Evolutionary conservation across 805 yeast species (phyloP).

Genomic region (Metschnikowia baotianmanensis): DNA sequence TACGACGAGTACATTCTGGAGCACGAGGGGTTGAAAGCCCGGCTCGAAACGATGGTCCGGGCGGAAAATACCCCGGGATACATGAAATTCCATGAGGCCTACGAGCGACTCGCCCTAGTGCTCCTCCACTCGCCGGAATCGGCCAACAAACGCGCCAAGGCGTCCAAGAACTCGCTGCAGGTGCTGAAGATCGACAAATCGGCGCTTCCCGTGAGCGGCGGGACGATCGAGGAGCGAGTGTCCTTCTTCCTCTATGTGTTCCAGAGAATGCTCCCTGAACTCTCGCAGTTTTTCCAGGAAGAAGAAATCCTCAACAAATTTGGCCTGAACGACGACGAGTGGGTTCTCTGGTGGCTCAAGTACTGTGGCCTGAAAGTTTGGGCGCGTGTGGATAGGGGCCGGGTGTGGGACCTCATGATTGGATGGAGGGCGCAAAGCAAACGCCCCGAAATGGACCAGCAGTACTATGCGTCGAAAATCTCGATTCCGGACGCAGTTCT

Average conservation of each 20-base stretch:
- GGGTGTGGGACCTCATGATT: conserved; percentile 83
- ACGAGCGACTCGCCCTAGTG: conserved; percentile 73
- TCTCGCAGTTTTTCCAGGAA: conserved; percentile 71
- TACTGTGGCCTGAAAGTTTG: conserved; percentile 86
- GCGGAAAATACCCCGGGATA: conserved; percentile 26
- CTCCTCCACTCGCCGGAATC: conserved; percentile 70
- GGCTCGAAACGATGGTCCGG: conserved; percentile 24
- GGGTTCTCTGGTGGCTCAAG: conserved; percentile 95
- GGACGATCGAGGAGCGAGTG: conserved; percentile 62
- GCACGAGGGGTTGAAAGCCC: conserved; percentile 25
- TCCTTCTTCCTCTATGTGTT: conserved; percentile 65
- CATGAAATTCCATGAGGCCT: conserved; percentile 64
- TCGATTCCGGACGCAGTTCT: conserved; percentile 27
- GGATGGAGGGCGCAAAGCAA: conserved; percentile 60
- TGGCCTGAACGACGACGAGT: conserved; percentile 66
- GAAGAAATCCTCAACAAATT: conserved; percentile 68
- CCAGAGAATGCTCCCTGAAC: conserved; percentile 66
- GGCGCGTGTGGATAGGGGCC: conserved; percentile 76
- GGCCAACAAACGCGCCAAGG: conserved; percentile 17
- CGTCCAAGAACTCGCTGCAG: conserved; percentile 1
- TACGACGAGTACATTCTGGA: conserved; percentile 38
- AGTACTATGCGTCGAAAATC: conserved; percentile 34
- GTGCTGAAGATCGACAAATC: conserved; percentile 30
- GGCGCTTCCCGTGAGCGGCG: conserved; percentile 54
- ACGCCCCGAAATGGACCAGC: conserved; percentile 27